A percentile compares a stretch with the other conserved stretches of the same genome.
These are phyloP conservation scores for Malus fusca DNA, from an alignment of 306 rosid genomes.

Conservation along the genomic window DNA sequence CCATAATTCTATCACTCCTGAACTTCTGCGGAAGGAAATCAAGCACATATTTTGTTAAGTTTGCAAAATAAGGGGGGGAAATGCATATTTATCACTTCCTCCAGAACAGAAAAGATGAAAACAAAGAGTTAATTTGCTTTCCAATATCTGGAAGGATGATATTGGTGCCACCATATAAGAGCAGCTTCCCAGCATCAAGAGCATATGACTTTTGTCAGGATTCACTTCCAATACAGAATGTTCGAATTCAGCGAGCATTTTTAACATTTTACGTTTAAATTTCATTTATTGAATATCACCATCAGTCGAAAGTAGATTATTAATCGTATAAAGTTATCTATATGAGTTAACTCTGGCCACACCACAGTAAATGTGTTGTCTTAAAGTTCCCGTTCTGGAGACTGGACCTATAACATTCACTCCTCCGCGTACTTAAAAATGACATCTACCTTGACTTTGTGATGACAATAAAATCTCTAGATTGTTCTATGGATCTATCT, in stretches of 20 bases:
- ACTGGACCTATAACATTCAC: not conserved
- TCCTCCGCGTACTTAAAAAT: not conserved
- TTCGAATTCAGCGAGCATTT: not conserved
- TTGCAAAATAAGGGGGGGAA: not conserved
- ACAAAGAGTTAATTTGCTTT: not conserved
- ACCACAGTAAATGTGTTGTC: not conserved
- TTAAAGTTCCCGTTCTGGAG: not conserved
- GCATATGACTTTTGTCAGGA: not conserved
- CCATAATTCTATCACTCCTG: constrained; percentile 60
- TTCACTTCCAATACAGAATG: not conserved
- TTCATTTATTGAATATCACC: not conserved
- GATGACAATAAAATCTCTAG: not conserved
- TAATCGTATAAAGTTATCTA: not conserved
- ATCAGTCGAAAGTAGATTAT: not conserved
- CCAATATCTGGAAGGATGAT: not conserved
- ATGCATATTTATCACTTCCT: not conserved
- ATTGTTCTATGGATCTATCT: not conserved
- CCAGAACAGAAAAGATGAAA: not conserved
- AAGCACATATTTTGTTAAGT: constrained; percentile 4
- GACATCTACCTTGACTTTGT: not conserved
- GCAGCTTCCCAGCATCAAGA: not conserved
- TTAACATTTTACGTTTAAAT: not conserved
- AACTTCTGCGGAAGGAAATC: constrained; percentile 44
- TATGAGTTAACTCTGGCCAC: not conserved
- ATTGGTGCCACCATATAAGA: not conserved